Base-by-base conservation (phyloP, 1,284 basidiomycete species). In the Cutaneotrichosporon spelunceum region DNA sequence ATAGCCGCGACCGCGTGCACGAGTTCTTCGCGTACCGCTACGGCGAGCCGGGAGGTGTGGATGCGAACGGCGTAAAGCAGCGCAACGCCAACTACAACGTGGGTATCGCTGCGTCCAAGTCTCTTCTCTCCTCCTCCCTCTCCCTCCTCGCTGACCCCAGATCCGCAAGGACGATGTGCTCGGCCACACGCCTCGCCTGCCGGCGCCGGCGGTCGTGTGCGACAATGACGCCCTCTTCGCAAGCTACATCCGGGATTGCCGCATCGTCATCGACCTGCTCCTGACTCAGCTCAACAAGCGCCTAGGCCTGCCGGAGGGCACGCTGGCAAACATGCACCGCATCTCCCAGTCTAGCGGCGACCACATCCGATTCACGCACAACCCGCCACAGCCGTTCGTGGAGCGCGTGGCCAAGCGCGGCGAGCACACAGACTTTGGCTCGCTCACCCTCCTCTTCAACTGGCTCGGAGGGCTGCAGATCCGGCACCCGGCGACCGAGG, bases 391-490 rank as follows among this genome's bases (percentile, higher is more conserved):
- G 55, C 52, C 55, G 11, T 70, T 53, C 33, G 53, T 62, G 44
- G 66, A 68, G 26, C 49, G 54, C 2, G 36, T 58, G 2, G 66
- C 66, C 2, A 42, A 50, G 33, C 58, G 63, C 26, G 70, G 66
- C 39, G 69, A 67, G 42, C 70, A 72, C 57, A 70, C 69, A 24
- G 70, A 72, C 54, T 72, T 68, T 48, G 70, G 70, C 19, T 63
- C 60, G 2, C 45, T 70, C 8, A 72, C 70, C 0, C 11, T 47
- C n/a, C 52, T 66, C 11, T 72, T 72, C 72, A 88, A 88, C 72
- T 83, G 83, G 16, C 82, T 89, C 0, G 88, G 88, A 3, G 88
- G 88, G 0, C 77, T 90, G 7, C 88, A 89, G 68, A 87, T 89
- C 1, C 80, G 88, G 45, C 82, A 83, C 1, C 87, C 87, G 0